These are phyloP conservation scores for Hymenoscyphus occultus DNA, from an alignment of 2,329 filamentous ascomycete genomes.

Conservation along the genomic window DNA sequence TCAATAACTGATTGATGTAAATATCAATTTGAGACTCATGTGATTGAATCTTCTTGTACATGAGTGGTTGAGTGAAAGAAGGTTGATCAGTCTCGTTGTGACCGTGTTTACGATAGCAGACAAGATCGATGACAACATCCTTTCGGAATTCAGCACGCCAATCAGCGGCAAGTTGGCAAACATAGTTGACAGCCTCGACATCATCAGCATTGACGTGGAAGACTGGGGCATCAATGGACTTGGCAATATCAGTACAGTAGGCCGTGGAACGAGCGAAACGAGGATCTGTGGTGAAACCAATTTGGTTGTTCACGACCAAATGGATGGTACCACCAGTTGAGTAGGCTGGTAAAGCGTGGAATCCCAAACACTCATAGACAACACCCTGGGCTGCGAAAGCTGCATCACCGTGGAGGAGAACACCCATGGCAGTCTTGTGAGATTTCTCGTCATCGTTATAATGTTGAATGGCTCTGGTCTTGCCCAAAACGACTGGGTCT, in stretches of 20 bases:
- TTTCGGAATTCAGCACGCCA: constrained; percentile 99
- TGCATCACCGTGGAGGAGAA: constrained; percentile 94
- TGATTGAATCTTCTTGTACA: constrained; percentile 96
- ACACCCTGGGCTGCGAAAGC: constrained; percentile 95
- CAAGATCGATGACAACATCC: constrained; percentile 95
- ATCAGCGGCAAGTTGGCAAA: constrained; percentile 93
- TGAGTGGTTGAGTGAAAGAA: constrained; percentile 97
- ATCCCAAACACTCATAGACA: constrained; percentile 97
- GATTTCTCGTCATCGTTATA: constrained; percentile 96
- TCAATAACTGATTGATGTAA: constrained; percentile 85
- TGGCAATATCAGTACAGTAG: constrained; percentile 99
- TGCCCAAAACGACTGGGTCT: constrained; percentile 94
- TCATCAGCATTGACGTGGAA: constrained; percentile 99
- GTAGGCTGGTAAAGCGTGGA: constrained; percentile 92
- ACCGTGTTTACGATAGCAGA: constrained; percentile 98
- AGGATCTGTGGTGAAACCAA: constrained; percentile 98
- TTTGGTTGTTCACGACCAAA: constrained; percentile 98
- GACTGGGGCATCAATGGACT: constrained; percentile 95
- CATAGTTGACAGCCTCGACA: constrained; percentile 96
- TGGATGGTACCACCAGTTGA: constrained; percentile 97
- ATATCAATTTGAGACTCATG: constrained; percentile 84
- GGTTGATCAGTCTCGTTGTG: constrained; percentile 99
- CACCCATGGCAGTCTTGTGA: constrained; percentile 88
- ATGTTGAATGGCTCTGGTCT: constrained; percentile 96
- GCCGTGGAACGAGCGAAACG: constrained; percentile 95